These are phyloP conservation scores for Metschnikowia vanudenii DNA, from an alignment of 805 yeast genomes.

Conservation along the genomic window DNA sequence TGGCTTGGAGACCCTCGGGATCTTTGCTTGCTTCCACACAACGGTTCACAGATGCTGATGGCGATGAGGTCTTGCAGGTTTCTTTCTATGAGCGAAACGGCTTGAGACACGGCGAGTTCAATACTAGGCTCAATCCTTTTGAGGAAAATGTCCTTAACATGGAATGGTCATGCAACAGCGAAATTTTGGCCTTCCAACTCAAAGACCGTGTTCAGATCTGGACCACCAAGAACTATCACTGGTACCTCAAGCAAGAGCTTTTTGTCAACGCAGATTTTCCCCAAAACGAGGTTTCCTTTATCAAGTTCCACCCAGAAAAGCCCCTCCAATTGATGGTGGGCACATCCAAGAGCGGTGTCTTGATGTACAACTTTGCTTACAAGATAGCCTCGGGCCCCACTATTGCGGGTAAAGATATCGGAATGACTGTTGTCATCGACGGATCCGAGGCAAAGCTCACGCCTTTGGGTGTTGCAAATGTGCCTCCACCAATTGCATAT, in stretches of 20 bases:
- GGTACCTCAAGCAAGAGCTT: slow-evolving; percentile 89
- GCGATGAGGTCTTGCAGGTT: slow-evolving; percentile 47
- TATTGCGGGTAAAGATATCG: slow-evolving; percentile 64
- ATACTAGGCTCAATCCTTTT: slow-evolving; percentile 56
- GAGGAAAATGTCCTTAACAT: slow-evolving; percentile 47
- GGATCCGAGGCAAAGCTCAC: slow-evolving; percentile 71
- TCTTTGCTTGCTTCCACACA: slow-evolving; percentile 81
- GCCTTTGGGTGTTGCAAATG: slow-evolving; percentile 79
- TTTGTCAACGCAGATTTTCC: slow-evolving; percentile 26
- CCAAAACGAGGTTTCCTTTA: slow-evolving; percentile 36
- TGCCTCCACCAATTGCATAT: slow-evolving; percentile 91
- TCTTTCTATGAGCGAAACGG: slow-evolving; percentile 94
- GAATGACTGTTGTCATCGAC: slow-evolving; percentile 79
- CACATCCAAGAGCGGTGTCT: slow-evolving; percentile 45
- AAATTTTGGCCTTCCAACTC: slow-evolving; percentile 69
- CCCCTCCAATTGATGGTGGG: slow-evolving; percentile 73
- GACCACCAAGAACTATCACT: slow-evolving; percentile 90
- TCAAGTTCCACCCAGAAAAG: slow-evolving; percentile 88
- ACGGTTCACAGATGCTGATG: slow-evolving; percentile 55
- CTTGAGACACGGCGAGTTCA: slow-evolving; percentile 82
- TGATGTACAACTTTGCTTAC: slow-evolving; percentile 66
- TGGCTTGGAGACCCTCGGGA: slow-evolving; percentile 92
- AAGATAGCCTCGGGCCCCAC: slow-evolving; percentile 68
- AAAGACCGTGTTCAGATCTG: slow-evolving; percentile 72
- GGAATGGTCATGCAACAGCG: slow-evolving; percentile 81